phyloP scores from a whole-genome alignment of 1,284 basidiomycete genomes.

The Farysia itapuensis region DNA sequence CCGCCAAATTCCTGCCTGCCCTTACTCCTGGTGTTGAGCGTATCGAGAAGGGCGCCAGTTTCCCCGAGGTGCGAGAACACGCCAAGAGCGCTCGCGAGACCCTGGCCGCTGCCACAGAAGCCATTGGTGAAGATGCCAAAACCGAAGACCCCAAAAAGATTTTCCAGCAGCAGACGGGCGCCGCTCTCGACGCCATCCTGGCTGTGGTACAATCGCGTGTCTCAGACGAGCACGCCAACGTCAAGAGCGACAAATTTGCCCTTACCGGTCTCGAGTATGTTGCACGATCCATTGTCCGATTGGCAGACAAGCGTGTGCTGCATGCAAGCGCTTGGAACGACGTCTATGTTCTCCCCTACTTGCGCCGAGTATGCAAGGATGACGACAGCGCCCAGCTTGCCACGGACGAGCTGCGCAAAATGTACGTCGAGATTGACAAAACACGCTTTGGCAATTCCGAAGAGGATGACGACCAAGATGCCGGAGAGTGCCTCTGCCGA shows the following conservation, averaged over 20 bases:
- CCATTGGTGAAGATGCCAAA: constrained; percentile 32
- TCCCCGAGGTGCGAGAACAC: constrained; percentile 76
- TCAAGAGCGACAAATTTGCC: constrained; percentile 50
- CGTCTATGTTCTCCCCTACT: constrained; percentile 58
- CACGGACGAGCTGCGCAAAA: constrained; percentile 48
- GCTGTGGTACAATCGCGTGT: constrained; percentile 42
- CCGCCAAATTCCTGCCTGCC: constrained; percentile 82
- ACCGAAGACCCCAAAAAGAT: constrained; percentile 49
- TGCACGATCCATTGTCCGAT: constrained; percentile 44
- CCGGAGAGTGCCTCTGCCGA: constrained; percentile 76
- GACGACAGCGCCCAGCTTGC: constrained; percentile 43
- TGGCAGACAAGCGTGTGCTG: constrained; percentile 57
- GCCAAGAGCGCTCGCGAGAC: constrained; percentile 56
- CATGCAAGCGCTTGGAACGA: constrained; percentile 56
- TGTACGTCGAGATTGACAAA: constrained; percentile 52
- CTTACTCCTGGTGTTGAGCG: constrained; percentile 89
- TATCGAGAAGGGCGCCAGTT: constrained; percentile 86
- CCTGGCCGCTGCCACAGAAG: constrained; percentile 36
- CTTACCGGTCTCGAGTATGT: constrained; percentile 50
- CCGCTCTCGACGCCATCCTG: constrained; percentile 44
- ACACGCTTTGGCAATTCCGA: constrained; percentile 55
- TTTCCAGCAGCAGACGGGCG: constrained; percentile 36
- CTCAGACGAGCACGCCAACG: constrained; percentile 37
- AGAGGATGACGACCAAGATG: constrained; percentile 71
- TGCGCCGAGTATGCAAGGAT: constrained; percentile 59